Evolutionary conservation across 2,329 filamentous ascomycete species (phyloP).

Genomic region (Paecilomyces variotii): DNA sequence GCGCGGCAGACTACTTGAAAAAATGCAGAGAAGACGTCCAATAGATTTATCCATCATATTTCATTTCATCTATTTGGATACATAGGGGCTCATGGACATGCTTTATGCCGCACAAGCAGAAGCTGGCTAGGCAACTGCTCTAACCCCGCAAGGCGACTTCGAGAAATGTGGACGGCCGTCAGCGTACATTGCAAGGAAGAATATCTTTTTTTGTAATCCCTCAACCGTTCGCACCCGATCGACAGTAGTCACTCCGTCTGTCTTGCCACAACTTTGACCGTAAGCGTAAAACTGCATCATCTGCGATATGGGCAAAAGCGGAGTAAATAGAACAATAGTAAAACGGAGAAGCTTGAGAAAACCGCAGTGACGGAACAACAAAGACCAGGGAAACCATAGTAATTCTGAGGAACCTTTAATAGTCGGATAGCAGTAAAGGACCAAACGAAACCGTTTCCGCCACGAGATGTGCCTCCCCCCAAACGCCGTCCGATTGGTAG

Average conservation of each 20-base stretch:
- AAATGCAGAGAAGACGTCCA: background rate
- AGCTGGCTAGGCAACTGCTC: background rate
- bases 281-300: background rate
- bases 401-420: background rate
- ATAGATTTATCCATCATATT: background rate
- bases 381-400: background rate
- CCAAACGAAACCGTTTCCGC: slow-evolving; percentile 8
- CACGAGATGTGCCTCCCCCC: slow-evolving; percentile 6
- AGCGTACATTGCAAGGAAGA: background rate
- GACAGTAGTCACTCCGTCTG: background rate
- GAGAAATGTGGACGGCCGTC: background rate
- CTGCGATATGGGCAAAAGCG: background rate
- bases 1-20: too few relatives aligned
- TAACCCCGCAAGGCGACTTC: background rate
- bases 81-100: background rate
- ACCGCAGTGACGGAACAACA: background rate
- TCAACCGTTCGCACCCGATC: background rate
- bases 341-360: background rate
- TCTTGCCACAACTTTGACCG: background rate
- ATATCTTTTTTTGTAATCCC: background rate
- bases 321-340: background rate
- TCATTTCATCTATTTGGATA: background rate
- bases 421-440: slow-evolving; percentile 1
- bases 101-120: background rate
- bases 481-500: slow-evolving; percentile 31